Evolutionary conservation across 1,139 yeast genomes (phyloP), one percentile per base, ranked within the genome.

Genomic region (Blastobotrys raffinosifermentans): DNA sequence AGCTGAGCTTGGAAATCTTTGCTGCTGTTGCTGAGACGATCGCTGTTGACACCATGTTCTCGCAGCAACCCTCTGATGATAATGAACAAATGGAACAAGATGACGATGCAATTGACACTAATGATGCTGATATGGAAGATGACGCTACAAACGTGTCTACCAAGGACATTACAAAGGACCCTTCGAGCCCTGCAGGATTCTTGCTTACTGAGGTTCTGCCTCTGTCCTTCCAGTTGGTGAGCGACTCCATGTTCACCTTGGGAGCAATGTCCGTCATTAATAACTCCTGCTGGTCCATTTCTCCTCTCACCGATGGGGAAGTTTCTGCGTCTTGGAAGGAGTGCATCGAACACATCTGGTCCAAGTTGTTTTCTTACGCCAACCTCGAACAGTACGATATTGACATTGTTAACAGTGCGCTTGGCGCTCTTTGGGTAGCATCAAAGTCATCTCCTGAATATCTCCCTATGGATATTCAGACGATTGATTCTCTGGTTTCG

Each of bases 1-100:
- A 85, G 50, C 69, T 80, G 1, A 68, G 82, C 0, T 63, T 87
- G 26, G 96, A 89, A 54, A 60, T 89, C 25, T 66, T 84, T 22
- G 77, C 96, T 1, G 80, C 91, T 1, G 65, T 80, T 5, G 73
- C 84, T 49, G 96, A 89, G 49, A 61, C 67, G 11, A 55, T 79
- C 37, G 67, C 62, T 44, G 46, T 47, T 31, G 66, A 63, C 18
- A 56, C 11, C 6, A 8, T 8, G 11, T 13, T n/a, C n/a, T 25
- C 6, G 27, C 7, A 25, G 15, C 13, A 25, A 25, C 27, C 21
- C 8, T 41, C 35, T 29, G 44, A 44, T 6, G 49, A 48, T 16
- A 47, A 44, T 14, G 39, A 34, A 19, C 38, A 34, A 17, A 38
- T 41, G 19, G 44, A 37, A n/a, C n/a, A n/a, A n/a, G n/a, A n/a